Percentiles rank a stretch among this genome's conserved stretches.
phyloP scores from a whole-genome alignment of 345 rosid species.

The Eucalyptus albens region DNA sequence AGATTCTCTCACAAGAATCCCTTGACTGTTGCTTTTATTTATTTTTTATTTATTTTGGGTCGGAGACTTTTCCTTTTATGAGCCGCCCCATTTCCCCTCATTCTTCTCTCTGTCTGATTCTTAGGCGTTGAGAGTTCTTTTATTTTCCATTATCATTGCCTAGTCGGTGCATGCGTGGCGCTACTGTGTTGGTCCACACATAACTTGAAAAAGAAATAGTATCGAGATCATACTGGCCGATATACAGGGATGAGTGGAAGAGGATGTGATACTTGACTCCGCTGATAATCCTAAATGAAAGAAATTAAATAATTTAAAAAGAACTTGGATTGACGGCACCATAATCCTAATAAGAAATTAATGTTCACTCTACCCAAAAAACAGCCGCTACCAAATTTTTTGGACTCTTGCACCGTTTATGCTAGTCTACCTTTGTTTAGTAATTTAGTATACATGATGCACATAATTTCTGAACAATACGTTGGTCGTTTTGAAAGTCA shows the following conservation, averaged over 20 bases:
- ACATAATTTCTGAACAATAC: neutral
- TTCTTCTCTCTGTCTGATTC: neutral
- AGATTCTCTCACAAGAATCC: conserved; percentile 58
- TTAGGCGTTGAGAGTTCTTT: no score
- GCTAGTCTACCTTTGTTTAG: neutral
- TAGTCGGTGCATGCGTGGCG: no score
- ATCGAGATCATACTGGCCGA: neutral
- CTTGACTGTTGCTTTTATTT: neutral
- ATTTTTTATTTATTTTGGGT: no score
- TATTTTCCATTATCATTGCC: no score
- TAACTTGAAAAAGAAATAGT: neutral
- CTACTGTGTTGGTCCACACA: no score
- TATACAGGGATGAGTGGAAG: neutral
- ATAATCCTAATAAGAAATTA: neutral
- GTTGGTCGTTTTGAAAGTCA: neutral
- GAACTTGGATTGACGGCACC: rapidly evolving
- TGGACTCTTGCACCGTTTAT: neutral
- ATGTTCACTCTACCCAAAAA: neutral
- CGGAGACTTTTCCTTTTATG: no score
- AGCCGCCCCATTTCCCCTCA: no score
- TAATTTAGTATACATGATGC: neutral
- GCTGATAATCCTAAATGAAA: no score
- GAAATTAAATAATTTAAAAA: no score
- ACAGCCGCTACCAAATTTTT: neutral
- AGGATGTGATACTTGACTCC: neutral